Evolutionary conservation across 2,329 filamentous ascomycete species (phyloP).

Genomic region (Ophiosphaerella narmari): DNA sequence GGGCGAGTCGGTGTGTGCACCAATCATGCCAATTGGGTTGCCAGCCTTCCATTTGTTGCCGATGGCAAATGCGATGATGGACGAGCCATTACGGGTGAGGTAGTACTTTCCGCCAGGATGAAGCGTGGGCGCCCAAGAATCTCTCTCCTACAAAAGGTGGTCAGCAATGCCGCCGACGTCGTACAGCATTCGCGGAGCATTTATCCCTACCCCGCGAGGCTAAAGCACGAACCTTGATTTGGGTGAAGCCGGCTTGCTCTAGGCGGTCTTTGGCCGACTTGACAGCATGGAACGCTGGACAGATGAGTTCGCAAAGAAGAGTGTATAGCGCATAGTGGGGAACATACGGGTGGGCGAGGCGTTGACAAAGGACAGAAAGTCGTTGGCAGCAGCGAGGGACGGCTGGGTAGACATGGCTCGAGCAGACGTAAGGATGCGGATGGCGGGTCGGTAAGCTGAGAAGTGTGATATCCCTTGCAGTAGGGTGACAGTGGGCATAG

Average conservation of each 20-base stretch:
- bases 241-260: conserved; percentile 80
- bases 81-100: conserved; percentile 89
- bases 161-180: not conserved
- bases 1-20: conserved; percentile 94
- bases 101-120: conserved; percentile 93
- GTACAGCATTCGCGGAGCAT: no score
- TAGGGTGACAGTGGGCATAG: conserved; percentile 23
- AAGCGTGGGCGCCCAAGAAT: conserved; percentile 81
- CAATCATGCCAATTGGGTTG: conserved; percentile 89
- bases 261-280: conserved; percentile 76
- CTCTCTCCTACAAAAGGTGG: conserved; percentile 67
- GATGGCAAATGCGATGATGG: conserved; percentile 89
- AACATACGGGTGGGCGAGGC: conserved; percentile 85
- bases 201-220: not conserved
- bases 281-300: conserved; percentile 93
- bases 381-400: conserved; percentile 62
- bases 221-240: conserved; percentile 66
- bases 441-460: conserved; percentile 11
- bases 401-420: conserved; percentile 45
- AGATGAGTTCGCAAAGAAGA: not conserved
- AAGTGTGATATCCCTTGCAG: conserved; percentile 15
- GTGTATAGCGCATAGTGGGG: not conserved
- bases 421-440: conserved; percentile 19
- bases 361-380: conserved; percentile 93
- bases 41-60: conserved; percentile 90